A percentile compares a stretch with the other conserved stretches of the same genome.
Evolutionary conservation across 148 eudicot genomes (phyloP).

Genomic region (Polygonum aviculare): DNA sequence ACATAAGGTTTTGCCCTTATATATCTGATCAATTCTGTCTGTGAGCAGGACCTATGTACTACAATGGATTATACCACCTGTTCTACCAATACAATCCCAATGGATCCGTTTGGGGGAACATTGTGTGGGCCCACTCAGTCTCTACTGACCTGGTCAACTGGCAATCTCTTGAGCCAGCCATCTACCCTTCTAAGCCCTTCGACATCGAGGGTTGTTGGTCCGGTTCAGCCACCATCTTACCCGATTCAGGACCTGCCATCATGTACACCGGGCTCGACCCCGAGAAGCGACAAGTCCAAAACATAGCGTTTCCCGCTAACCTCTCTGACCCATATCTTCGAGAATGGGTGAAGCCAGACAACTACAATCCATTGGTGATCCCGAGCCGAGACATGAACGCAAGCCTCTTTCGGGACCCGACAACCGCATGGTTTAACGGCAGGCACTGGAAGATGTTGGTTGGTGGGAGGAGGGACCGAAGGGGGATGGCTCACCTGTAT

Average conservation of each 20-base stretch:
- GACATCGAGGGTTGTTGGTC: conserved; percentile 33
- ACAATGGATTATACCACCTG: conserved; percentile 40
- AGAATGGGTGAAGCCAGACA: too few relatives aligned
- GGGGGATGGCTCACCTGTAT: conserved; percentile 34
- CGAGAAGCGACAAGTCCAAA: conserved; percentile 30
- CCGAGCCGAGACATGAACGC: too few relatives aligned
- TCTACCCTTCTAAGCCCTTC: conserved; percentile 24
- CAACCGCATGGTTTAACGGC: neutral
- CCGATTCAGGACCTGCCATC: conserved; percentile 21
- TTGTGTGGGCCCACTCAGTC: conserved; percentile 47
- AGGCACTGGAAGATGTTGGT: neutral
- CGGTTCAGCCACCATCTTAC: conserved; percentile 27
- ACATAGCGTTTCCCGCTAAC: conserved; percentile 33
- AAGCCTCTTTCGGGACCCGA: too few relatives aligned
- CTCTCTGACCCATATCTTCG: neutral
- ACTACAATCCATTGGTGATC: too few relatives aligned
- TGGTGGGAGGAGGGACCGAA: conserved; percentile 34
- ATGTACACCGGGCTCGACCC: conserved; percentile 30
- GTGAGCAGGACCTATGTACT: conserved; percentile 23
- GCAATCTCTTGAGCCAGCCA: conserved; percentile 32
- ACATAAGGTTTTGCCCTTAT: too few relatives aligned
- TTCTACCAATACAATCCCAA: conserved; percentile 48
- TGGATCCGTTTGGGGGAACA: conserved; percentile 43
- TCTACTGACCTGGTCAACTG: conserved; percentile 41
- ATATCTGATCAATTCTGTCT: too few relatives aligned